A percentile compares a stretch with the other conserved stretches of the same genome.
Conservation (phyloP, 805 yeast genomes). For the Zygoascus biomembranicola region DNA sequence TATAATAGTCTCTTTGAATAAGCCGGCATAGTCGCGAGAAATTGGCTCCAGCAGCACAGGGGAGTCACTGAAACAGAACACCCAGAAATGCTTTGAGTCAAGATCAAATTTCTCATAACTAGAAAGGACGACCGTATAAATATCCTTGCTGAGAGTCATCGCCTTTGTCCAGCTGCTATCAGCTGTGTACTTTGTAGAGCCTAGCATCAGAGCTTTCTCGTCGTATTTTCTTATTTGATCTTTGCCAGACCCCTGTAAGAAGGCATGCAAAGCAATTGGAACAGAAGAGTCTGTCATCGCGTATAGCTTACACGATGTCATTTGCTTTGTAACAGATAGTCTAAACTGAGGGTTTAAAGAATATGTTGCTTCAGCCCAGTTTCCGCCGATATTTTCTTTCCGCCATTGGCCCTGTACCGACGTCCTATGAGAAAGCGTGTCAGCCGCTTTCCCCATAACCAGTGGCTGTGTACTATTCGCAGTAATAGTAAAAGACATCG, state of each 20-base stretch:
- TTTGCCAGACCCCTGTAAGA: constrained; percentile 29
- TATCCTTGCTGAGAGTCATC: constrained; percentile 19
- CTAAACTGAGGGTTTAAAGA: constrained; percentile 49
- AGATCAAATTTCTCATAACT: constrained; percentile 30
- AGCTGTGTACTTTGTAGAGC: constrained; percentile 29
- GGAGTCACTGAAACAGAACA: constrained; percentile 23
- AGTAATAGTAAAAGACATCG: constrained; percentile 13
- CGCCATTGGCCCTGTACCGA: constrained; percentile 39
- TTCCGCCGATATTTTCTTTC: constrained; percentile 43
- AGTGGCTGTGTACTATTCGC: constrained; percentile 10
- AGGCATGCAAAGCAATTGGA: constrained; percentile 37
- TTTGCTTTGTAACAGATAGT: constrained; percentile 17
- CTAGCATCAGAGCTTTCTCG: constrained; percentile 22
- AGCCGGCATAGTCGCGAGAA: constrained; percentile 9
- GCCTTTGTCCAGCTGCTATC: constrained; percentile 4
- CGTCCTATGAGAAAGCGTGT: constrained; percentile 17
- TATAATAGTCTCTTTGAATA: constrained; percentile 1
- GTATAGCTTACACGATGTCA: constrained; percentile 15
- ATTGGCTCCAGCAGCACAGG: constrained; percentile 3
- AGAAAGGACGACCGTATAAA: constrained; percentile 41
- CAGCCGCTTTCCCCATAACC: constrained; percentile 28
- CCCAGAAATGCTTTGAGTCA: constrained; percentile 26
- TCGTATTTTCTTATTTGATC: constrained; percentile 22
- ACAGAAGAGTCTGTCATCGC: constrained; percentile 20
- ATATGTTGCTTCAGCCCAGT: constrained; percentile 40